A percentile compares a stretch with the other conserved stretches of the same genome.
Conservation (phyloP, 208 protist species). For the Porcisia hertigi region DNA sequence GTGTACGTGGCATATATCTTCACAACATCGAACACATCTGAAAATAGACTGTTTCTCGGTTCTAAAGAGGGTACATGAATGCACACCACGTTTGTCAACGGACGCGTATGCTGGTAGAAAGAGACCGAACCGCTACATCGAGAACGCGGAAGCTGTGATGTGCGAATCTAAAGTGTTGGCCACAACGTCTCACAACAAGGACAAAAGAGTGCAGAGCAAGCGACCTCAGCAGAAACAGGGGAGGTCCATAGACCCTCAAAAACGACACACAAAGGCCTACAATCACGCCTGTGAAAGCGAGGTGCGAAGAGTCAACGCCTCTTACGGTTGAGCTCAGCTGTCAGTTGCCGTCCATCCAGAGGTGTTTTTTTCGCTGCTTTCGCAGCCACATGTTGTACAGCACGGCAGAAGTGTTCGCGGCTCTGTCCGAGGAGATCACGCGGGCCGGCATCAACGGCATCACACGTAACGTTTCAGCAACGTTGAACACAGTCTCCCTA, state of each 20-base stretch:
- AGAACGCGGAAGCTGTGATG: background rate
- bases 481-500: slow-evolving; percentile 10
- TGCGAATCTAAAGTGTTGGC: background rate
- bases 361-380: slow-evolving; percentile 21
- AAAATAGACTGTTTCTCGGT: no score
- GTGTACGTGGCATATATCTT: no score
- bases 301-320: no score
- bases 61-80: no score
- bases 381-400: slow-evolving; percentile 35
- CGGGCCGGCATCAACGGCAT: slow-evolving; percentile 32
- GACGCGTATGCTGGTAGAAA: background rate
- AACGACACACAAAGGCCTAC: no score
- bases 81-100: background rate
- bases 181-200: no score
- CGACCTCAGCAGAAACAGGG: no score
- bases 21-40: no score
- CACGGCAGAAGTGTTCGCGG: slow-evolving; percentile 31
- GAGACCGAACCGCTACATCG: background rate
- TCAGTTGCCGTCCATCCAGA: slow-evolving; percentile 16
- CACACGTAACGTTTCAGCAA: slow-evolving; percentile 16
- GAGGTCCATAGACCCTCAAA: no score
- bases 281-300: no score
- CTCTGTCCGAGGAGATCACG: slow-evolving; percentile 24
- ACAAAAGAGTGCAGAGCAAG: no score
- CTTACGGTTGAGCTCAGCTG: background rate